Evolutionary conservation across 228 moss, liverwort and hornwort species (phyloP), one percentile per base, ranked within the genome.

Genomic region (Sphagnum magellanicum): DNA sequence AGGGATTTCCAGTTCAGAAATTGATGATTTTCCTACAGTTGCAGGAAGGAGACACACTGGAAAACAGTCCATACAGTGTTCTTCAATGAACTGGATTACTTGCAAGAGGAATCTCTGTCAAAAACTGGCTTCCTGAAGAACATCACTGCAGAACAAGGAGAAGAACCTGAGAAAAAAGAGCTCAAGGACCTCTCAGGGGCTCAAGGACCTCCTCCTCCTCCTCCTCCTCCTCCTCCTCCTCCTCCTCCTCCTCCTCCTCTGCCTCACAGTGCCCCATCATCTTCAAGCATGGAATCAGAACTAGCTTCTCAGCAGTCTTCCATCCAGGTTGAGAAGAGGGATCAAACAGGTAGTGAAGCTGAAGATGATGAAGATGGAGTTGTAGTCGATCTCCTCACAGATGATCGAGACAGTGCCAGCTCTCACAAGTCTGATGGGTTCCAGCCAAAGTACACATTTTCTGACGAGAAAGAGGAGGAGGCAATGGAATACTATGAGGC

Each of bases 31-130:
- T 51, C 11, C 16, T 68, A 4, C 11, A 4, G 58, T 32, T 70
- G 50, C 77, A 91, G 89, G 74, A 81, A 71, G 58, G 79, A 91
- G 16, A 75, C 75, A 47, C 76, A 81, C 5, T 87, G 84, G 84
- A 89, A 91, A 79, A 89, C 91, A n/a, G 78, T 91, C 67, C 89
- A 87, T 66, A 87, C 91, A 55, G 82, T 89, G 68, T 79, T 80
- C 50, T 91, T 84, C 69, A 79, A 87, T 74, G 91, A 87, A 64
- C 82, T 78, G 63, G 82, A 84, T 63, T 89, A 75, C 52, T 74
- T 78, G 55, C 77, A 71, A 65, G 75, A 82, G 55, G 84, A 82
- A 61, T 74, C 72, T 72, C 55, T 79, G 13, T 63, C 71, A 0
- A 69, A 77, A 62, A 74, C 67, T 74, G 61, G 77, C 17, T 50